Evolutionary conservation across 2,329 filamentous ascomycete genomes (phyloP).

Genomic region (Curvularia verruculosa): DNA sequence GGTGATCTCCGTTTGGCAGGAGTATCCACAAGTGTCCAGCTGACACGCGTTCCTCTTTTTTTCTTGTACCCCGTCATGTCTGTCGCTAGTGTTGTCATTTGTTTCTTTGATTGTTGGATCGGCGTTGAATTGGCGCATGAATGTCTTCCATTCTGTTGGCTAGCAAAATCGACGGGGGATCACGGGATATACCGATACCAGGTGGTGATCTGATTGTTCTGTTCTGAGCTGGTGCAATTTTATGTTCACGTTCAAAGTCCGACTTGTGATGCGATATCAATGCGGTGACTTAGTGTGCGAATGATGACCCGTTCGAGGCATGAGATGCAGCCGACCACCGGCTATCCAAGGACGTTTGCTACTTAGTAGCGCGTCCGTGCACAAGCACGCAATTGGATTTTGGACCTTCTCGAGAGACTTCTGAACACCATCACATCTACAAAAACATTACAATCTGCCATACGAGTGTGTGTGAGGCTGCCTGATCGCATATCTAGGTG

Average conservation of each 20-base stretch:
- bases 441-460: not conserved
- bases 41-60: not conserved
- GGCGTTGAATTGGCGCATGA: constrained; percentile 2
- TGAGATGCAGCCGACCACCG: constrained; percentile 18
- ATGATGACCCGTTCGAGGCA: constrained; percentile 21
- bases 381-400: constrained; percentile 31
- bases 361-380: constrained; percentile 25
- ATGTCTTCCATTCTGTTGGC: constrained; percentile 5
- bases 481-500: not conserved
- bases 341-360: constrained; percentile 18
- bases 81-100: not conserved
- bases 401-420: not conserved
- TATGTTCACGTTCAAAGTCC: not conserved
- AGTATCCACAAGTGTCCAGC: not conserved
- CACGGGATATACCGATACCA: constrained; percentile 11
- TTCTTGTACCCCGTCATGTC: not conserved
- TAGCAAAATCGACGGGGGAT: not conserved
- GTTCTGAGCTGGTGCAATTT: not conserved
- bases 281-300: constrained; percentile 6
- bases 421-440: constrained; percentile 3
- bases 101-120: not conserved
- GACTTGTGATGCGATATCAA: not conserved
- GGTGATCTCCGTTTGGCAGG: not conserved
- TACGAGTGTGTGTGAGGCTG: not conserved
- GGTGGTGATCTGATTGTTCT: constrained; percentile 10